Evolutionary conservation across 306 rosid genomes (phyloP), one percentile per base, ranked within the genome.

Genomic region (Sophora flavescens): DNA sequence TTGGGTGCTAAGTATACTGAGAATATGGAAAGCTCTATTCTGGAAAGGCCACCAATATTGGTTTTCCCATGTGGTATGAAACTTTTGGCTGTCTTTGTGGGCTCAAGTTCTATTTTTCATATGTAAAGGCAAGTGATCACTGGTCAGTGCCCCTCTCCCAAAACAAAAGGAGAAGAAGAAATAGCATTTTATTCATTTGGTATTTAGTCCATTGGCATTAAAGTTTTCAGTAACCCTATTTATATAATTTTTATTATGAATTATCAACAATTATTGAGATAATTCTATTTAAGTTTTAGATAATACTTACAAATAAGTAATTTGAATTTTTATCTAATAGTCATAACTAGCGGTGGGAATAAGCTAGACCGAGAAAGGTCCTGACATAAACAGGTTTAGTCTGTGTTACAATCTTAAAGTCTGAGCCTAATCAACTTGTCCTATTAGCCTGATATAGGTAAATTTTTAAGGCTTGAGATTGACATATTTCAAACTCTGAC

Each of bases 1-100:
- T 84, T 89, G 87, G 86, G 69, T 63, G 87, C 87, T 80, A 91
- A 88, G 96, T 80, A 74, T 78, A 28, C 50, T 60, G 76, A 63
- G 80, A 67, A 72, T 75, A 78, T 77, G 72, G 75, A 86, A 74
- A 78, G 82, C 80, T 58, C 74, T 36, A 51, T 76, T 66, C 70
- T 7, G 69, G 67, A 77, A 72, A 80, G 70, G 54, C 77, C 80
- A 68, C 63, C 57, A 48, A 36, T 32, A 44, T 64, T 64, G 74
- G 80, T 48, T 63, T 64, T 70, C 75, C 86, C 80, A 82, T 74
- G 80, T 84, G 88, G 44, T 7, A 22, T 54, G 65, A 80, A 74
- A 58, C 79, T 82, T 82, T 59, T 50, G 73, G 47, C 17, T 57
- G 39, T 60, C 33, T 13, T 51, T 72, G 72, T 73, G 67, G 78